These are phyloP conservation scores for Zymoseptoria brevis DNA, from an alignment of 2,329 filamentous ascomycete species.

Conservation along the genomic window DNA sequence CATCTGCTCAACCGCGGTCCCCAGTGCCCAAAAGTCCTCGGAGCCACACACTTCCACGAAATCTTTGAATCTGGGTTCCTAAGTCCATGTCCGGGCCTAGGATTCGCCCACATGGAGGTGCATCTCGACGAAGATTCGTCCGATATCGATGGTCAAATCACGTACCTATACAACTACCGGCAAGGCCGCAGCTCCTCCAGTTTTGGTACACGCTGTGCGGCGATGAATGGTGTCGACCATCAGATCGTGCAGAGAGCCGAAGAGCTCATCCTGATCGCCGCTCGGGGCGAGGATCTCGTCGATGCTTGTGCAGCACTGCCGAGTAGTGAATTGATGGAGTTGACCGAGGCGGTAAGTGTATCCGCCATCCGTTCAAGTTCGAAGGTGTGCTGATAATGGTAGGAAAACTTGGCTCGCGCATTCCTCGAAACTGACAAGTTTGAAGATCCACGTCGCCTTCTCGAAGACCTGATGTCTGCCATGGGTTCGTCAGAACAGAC, in stretches of 20 bases:
- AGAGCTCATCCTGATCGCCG: constrained; percentile 59
- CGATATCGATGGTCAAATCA: constrained; percentile 48
- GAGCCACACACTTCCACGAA: constrained; percentile 61
- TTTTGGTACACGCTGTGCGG: constrained; percentile 78
- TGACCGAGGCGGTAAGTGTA: constrained; percentile 56
- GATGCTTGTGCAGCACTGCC: constrained; percentile 62
- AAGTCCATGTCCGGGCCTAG: constrained; percentile 41
- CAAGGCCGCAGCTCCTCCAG: constrained; percentile 67
- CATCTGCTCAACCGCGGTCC: constrained; percentile 44
- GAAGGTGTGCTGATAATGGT: constrained; percentile 3
- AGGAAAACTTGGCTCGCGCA: constrained; percentile 37
- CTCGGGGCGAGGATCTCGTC: constrained; percentile 67
- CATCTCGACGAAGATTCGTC: constrained; percentile 47
- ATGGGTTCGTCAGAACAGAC: neutral
- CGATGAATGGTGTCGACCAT: constrained; percentile 71
- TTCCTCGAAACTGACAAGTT: constrained; percentile 35
- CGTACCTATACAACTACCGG: constrained; percentile 28
- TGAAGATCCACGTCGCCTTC: constrained; percentile 28
- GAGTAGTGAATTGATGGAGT: constrained; percentile 52
- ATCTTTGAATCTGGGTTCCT: constrained; percentile 61
- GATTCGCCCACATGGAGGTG: constrained; percentile 66
- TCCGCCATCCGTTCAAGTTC: neutral
- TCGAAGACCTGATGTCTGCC: constrained; percentile 32
- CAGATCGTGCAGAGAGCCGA: constrained; percentile 69
- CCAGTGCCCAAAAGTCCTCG: constrained; percentile 51